Conservation (phyloP, 116 monocot species). For the Papilionanthe hybrid region DNA sequence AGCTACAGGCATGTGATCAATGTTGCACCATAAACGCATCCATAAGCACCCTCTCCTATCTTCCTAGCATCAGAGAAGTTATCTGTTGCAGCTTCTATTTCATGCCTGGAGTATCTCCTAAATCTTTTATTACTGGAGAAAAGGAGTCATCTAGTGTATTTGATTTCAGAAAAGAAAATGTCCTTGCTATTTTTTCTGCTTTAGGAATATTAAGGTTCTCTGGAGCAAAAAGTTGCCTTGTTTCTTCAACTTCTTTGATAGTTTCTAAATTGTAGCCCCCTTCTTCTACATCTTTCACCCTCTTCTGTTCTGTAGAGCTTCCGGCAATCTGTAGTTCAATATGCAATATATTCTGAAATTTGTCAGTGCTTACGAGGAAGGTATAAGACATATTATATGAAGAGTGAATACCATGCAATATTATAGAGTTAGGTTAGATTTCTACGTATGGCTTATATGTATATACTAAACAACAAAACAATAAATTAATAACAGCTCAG, state of each 20-base stretch:
- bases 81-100: constrained; percentile 79
- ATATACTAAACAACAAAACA: too few relatives aligned
- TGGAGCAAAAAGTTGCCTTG: constrained; percentile 33
- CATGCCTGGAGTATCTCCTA: constrained; percentile 49
- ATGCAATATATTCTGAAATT: constrained; percentile 23
- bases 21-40: constrained; percentile 73
- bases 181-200: constrained; percentile 42
- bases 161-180: constrained; percentile 35
- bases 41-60: constrained; percentile 87
- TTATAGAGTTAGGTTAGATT: too few relatives aligned
- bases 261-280: constrained; percentile 44
- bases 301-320: constrained; percentile 45
- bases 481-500: too few relatives aligned
- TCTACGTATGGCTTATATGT: too few relatives aligned
- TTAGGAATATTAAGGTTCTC: constrained; percentile 45
- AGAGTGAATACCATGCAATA: too few relatives aligned
- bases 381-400: too few relatives aligned
- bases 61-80: constrained; percentile 71
- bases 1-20: constrained; percentile 86
- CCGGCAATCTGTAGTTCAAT: constrained; percentile 42
- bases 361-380: too few relatives aligned
- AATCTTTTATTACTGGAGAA: constrained; percentile 41
- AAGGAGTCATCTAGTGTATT: constrained; percentile 33
- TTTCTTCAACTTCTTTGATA: constrained; percentile 43
- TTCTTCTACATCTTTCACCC: constrained; percentile 54